These are phyloP conservation scores for Phytophthora ramorum DNA, from an alignment of 352 stramenopile species.

Conservation along the genomic window DNA sequence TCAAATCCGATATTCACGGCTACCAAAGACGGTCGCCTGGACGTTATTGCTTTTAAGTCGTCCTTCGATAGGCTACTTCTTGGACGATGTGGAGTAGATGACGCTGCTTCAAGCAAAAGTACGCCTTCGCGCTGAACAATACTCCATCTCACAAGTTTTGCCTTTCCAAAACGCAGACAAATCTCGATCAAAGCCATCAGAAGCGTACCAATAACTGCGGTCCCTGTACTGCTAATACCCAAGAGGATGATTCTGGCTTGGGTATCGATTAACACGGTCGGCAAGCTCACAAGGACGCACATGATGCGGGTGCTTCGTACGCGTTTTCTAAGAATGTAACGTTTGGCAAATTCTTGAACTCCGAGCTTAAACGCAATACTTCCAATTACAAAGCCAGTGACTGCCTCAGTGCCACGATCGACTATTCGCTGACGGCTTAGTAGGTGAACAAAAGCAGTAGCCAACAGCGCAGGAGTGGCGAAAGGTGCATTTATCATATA, in stretches of 20 bases:
- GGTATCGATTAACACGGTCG: conserved; percentile 50
- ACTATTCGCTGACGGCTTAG: conserved; percentile 18
- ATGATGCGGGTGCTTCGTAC: conserved; percentile 40
- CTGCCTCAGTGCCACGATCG: background rate
- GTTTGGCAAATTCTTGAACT: conserved; percentile 39
- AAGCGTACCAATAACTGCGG: conserved; percentile 20
- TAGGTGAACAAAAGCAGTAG: conserved; percentile 30
- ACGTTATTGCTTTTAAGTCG: background rate
- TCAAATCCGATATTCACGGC: conserved; percentile 4
- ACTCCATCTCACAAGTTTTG: conserved; percentile 17
- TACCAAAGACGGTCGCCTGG: background rate
- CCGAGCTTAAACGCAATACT: conserved; percentile 42
- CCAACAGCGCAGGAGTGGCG: conserved; percentile 9
- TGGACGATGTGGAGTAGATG: background rate
- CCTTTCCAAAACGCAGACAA: conserved; percentile 26
- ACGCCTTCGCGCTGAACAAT: conserved; percentile 16
- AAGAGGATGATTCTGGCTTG: conserved; percentile 44
- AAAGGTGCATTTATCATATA: conserved; percentile 3
- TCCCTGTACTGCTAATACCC: conserved; percentile 15
- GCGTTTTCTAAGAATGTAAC: conserved; percentile 23
- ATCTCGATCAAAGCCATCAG: conserved; percentile 43
- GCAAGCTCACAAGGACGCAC: conserved; percentile 35
- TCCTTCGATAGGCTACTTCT: background rate
- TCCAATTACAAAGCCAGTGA: conserved; percentile 15
- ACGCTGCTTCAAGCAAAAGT: background rate